Evolutionary conservation across 495 filamentous ascomycete genomes (phyloP), one percentile per base, ranked within the genome.

Genomic region (Penicillium daleae): DNA sequence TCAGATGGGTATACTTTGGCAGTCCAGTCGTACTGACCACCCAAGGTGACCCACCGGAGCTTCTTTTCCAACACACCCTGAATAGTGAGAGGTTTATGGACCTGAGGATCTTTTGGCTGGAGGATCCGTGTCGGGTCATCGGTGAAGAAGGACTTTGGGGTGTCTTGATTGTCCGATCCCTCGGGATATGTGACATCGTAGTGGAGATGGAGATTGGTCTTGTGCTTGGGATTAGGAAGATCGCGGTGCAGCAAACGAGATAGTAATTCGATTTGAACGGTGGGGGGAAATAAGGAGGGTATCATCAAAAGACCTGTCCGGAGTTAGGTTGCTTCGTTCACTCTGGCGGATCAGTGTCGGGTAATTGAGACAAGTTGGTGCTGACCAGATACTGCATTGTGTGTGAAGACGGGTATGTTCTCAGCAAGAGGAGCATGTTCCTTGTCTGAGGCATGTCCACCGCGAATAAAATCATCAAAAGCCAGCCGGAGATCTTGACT

Each of bases 1-100:
- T 81, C 82, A 2, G 73, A 67, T 0, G 93, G 92, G 71, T 97
- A 97, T 29, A 82, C 75, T 68, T 96, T 92, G 37, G 83, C 80
- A 3, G 92, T 93, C 94, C 94, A 97, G 75, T 98, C 89, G 75
- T 98, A 97, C 69, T 97, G 93, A 0, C 91, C 92, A 29, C 94
- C 95, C 12, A 98, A 82, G 6, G 94, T 97, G 15, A 96, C 84
- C 95, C 94, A 97, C 49, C 92, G 91, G 7, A 97, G 84, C 61
- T 90, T 93, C 63, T 88, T 89, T 35, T 87, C 80, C 3, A 97
- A 78, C 44, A 90, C 81, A 59, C 83, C 85, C 35, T 83, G 78
- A 51, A 91, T 78, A 15, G 84, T 79, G 7, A 97, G 75, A 2
- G 90, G 82, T 46, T 87, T 89, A 76, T 97, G 92, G 5, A 88